Base-by-base conservation (phyloP, 2,329 filamentous ascomycete genomes). In the Fusarium neocosmosporiellum region DNA sequence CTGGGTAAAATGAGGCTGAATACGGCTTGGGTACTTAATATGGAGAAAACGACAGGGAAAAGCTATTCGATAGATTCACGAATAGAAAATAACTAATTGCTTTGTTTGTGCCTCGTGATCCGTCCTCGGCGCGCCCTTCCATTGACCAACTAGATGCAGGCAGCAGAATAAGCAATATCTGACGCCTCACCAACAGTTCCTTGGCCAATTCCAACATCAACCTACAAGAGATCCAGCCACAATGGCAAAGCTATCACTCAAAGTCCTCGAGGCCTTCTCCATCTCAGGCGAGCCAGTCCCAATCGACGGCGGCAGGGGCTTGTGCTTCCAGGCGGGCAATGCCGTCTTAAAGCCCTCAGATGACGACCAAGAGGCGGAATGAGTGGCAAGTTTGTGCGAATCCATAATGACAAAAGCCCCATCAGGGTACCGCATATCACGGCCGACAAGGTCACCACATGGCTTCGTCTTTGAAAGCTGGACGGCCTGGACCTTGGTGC, bases 1-100 rank as follows among this genome's bases (percentile, higher is more conserved):
- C n/a, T 76, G 74, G 74, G 46, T 2, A 4, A 50, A 50, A 31
- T 20, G 46, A 50, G 11, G 22, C 24, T n/a, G 24, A 7, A 1
- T 5, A 2, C 2, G 16, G 11, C 27, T 5, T 20, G 6, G 7
- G 41, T 4, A 46, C 4, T 1, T 50, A 31, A 50, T 50, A 14
- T 5, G 46, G 10, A 31, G 3, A 3, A 14, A n/a, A 3, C 20
- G 46, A 50, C 5, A 11, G 11, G 7, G 3, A 50, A 50, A 50
- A 50, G 46, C 3, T 18, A 50, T 50, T 36, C 18, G 27, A 9
- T 50, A 50, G 46, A 50, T n/a, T 50, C 16, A 50, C 7, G 27
- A 50, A 50, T 50, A 50, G 24, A 31, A 7, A 50, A 50, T 14
- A 18, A 50, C 46, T 50, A 50, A 50, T 50, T 31, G 41, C 14